Percentiles rank a stretch among this genome's conserved stretches.
Conservation (phyloP, 169 alveolate species). For the Babesia ovata region DNA sequence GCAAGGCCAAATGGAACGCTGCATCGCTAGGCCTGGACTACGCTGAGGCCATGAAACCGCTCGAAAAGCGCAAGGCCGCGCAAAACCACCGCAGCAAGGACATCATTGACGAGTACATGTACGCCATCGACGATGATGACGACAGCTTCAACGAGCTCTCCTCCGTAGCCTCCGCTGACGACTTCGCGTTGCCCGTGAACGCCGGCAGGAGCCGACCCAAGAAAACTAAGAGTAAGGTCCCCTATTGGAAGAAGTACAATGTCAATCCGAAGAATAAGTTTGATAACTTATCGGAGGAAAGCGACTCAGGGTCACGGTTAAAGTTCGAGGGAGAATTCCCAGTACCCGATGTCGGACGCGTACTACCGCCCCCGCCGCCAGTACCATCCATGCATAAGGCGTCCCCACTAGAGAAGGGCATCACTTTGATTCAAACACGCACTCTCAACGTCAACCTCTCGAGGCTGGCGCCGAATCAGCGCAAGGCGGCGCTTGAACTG, state of each 20-base stretch:
- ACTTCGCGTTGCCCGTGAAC: slow-evolving; percentile 25
- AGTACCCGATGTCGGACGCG: slow-evolving; percentile 76
- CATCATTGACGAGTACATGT: slow-evolving; percentile 33
- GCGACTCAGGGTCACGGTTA: slow-evolving; percentile 23
- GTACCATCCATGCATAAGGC: slow-evolving; percentile 73
- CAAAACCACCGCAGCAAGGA: slow-evolving; percentile 24
- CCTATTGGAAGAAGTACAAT: not conserved
- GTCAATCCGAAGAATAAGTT: not conserved
- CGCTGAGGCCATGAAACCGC: slow-evolving; percentile 8
- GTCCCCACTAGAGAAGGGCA: slow-evolving; percentile 78
- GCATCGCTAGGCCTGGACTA: slow-evolving; percentile 5
- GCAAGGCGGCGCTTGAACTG: slow-evolving; percentile 85
- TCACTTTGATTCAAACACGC: slow-evolving; percentile 76
- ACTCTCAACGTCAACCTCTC: slow-evolving; percentile 74
- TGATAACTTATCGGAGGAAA: not conserved
- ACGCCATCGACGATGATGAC: slow-evolving; percentile 26
- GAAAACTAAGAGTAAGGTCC: slow-evolving; percentile 11
- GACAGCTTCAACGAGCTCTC: slow-evolving; percentile 46
- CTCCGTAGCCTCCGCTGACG: slow-evolving; percentile 38
- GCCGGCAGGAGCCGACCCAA: slow-evolving; percentile 9
- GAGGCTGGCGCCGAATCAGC: slow-evolving; percentile 82
- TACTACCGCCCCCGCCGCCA: slow-evolving; percentile 80
- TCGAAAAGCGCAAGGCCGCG: slow-evolving; percentile 42
- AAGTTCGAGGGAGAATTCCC: slow-evolving; percentile 11
- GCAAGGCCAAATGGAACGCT: slow-evolving; percentile 41